Base-by-base conservation (phyloP, 768 basidiomycete genomes). In the Mycena sanguinolenta region DNA sequence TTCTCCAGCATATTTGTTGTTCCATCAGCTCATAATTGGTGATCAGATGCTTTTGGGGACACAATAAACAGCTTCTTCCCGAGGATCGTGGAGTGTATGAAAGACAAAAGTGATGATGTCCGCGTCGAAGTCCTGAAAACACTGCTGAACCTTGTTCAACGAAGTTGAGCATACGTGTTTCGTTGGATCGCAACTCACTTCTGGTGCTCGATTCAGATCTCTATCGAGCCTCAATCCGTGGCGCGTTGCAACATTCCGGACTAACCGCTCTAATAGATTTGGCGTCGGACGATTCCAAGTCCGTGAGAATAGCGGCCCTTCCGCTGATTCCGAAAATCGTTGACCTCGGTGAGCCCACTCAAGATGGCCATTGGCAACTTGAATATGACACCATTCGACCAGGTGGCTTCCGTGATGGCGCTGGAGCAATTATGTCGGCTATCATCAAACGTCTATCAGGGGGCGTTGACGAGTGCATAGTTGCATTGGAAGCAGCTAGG, bases 21-120 rank as follows among this genome's bases (percentile, higher is more conserved):
- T 21, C 12, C 6, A 19, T 16, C n/a, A 1, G 14, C 23, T 49
- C 14, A 10, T 21, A 42, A 55, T n/a, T 25, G 27, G 3, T 2
- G 8, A 23, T 38, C 42, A 64, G 63, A 64, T 30, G 63, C 63
- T 21, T 64, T 64, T 16, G 32, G 38, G 14, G 63, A 64, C 32
- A 64, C 55, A 16, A 64, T 64, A 12, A 55, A 55, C 27, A n/a
- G n/a, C n/a, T n/a, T n/a, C n/a, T n/a, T n/a, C n/a, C n/a, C n/a
- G n/a, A n/a, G n/a, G n/a, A n/a, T n/a, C n/a, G n/a, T n/a, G n/a
- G n/a, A n/a, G n/a, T n/a, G n/a, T n/a, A n/a, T n/a, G n/a, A n/a
- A n/a, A n/a, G n/a, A n/a, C n/a, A n/a, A n/a, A n/a, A n/a, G n/a
- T n/a, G n/a, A n/a, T n/a, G n/a, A n/a, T n/a, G n/a, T n/a, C n/a